A percentile compares a stretch with the other conserved stretches of the same genome.
These are phyloP conservation scores for Tremella mesenterica DNA, from an alignment of 768 basidiomycete species.

Conservation along the genomic window DNA sequence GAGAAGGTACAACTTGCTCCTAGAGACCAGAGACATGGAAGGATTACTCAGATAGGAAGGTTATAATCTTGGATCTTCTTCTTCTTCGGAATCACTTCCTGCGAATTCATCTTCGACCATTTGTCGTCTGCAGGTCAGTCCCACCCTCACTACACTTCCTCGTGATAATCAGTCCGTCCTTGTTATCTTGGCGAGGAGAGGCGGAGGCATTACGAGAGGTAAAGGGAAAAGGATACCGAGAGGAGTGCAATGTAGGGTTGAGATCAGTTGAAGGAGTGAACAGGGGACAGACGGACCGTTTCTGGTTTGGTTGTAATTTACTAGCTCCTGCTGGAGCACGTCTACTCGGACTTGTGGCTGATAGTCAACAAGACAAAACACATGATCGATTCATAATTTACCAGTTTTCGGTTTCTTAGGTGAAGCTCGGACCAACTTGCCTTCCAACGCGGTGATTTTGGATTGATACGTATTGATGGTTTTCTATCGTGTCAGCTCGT, in stretches of 20 bases:
- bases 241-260: no score
- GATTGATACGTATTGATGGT: background rate
- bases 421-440: constrained; percentile 12
- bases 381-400: background rate
- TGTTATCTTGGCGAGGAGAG: no score
- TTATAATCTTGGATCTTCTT: constrained; percentile 3
- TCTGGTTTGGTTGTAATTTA: constrained; percentile 19
- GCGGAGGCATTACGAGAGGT: no score
- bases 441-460: constrained; percentile 17
- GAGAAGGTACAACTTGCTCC: background rate
- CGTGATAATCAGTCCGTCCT: no score
- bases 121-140: constrained; percentile 18
- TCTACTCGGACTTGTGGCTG: constrained; percentile 12
- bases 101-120: constrained; percentile 36
- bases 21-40: background rate
- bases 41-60: background rate
- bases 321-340: constrained; percentile 12
- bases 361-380: background rate
- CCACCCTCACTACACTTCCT: background rate
- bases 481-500: background rate
- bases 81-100: constrained; percentile 18
- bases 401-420: constrained; percentile 23
- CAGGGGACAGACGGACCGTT: constrained; percentile 7
- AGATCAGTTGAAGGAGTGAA: no score
- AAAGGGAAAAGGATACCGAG: no score